Percentiles rank a stretch among this genome's conserved stretches.
phyloP scores from a whole-genome alignment of 1,139 yeast species.

The Geotrichum cucujoidarum region DNA sequence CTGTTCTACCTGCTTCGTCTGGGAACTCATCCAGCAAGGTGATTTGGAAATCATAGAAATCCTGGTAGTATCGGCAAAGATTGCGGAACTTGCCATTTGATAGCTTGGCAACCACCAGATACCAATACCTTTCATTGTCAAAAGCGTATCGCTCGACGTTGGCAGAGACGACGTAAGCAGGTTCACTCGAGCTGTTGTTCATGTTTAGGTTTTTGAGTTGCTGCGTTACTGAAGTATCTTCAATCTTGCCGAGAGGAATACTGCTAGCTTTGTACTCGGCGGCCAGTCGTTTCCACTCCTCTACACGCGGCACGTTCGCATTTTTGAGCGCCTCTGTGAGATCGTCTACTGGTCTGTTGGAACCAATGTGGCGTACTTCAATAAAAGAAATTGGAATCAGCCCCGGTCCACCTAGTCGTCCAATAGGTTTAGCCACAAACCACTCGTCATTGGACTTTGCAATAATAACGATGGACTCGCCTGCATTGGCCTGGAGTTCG shows the following conservation, averaged over 20 bases:
- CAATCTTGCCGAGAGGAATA: constrained; percentile 49
- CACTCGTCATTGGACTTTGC: constrained; percentile 96
- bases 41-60: constrained; percentile 91
- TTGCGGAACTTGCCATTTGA: constrained; percentile 65
- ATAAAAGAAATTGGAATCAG: constrained; percentile 89
- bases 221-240: constrained; percentile 6
- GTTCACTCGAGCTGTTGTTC: not conserved
- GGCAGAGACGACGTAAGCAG: constrained; percentile 45
- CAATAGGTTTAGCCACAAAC: constrained; percentile 98
- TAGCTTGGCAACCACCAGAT: constrained; percentile 64
- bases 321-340: constrained; percentile 53
- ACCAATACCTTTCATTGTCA: constrained; percentile 88
- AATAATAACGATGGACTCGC: constrained; percentile 85
- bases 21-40: constrained; percentile 80
- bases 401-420: constrained; percentile 96
- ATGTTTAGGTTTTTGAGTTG: constrained; percentile 10
- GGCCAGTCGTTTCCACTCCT: constrained; percentile 88
- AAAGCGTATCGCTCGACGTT: constrained; percentile 76
- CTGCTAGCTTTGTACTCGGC: constrained; percentile 91
- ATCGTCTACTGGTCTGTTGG: constrained; percentile 49
- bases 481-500: constrained; percentile 76
- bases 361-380: constrained; percentile 70
- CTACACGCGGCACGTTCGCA: constrained; percentile 81
- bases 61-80: constrained; percentile 88
- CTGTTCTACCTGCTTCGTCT: constrained; percentile 85